Evolutionary conservation across 1,284 basidiomycete genomes (phyloP), one percentile per base, ranked within the genome.

Genomic region (Pseudozyma sp.): DNA sequence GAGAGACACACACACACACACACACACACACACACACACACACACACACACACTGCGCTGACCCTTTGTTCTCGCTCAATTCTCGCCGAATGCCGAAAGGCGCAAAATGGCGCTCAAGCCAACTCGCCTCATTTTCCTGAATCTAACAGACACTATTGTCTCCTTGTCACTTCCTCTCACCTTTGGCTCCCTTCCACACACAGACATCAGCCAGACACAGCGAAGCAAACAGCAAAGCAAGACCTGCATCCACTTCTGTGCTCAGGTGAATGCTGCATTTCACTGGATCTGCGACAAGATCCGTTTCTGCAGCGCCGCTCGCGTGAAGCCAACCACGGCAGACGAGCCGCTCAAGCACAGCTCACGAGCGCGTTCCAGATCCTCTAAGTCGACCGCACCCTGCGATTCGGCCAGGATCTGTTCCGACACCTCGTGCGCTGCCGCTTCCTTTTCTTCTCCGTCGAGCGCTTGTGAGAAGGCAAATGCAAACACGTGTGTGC

Each of bases 401-500:
- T 66, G 63, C 42, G 67, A 67, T 47, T 75, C 67, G 11, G 72
- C 67, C 31, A 67, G 19, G 19, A 75, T 54, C 55, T 75, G 72
- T 13, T 75, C 67, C 35, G 62, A 66, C 1, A 65, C 58, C n/a
- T 65, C 16, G 11, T 9, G 46, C 16, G 57, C 48, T 24, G 35
- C 29, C 3, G 54, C 68, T 16, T 62, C 55, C 11, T 53, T 33
- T 35, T 52, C 51, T 7, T 33, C 4, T 7, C n/a, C 44, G 30
- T 62, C 59, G n/a, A 62, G 17, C 5, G 54, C 3, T 39, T 67
- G 58, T 64, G 80, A 78, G 29, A 82, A 73, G 6, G 68, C 68
- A 54, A 81, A 82, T 7, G 77, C 80, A 57, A 78, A 78, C 0
- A 81, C 71, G 45, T 79, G 77, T 17, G 64, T 74, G 69, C 80